phyloP scores from a whole-genome alignment of 106 monocot genomes.

The Vanilla planifolia region DNA sequence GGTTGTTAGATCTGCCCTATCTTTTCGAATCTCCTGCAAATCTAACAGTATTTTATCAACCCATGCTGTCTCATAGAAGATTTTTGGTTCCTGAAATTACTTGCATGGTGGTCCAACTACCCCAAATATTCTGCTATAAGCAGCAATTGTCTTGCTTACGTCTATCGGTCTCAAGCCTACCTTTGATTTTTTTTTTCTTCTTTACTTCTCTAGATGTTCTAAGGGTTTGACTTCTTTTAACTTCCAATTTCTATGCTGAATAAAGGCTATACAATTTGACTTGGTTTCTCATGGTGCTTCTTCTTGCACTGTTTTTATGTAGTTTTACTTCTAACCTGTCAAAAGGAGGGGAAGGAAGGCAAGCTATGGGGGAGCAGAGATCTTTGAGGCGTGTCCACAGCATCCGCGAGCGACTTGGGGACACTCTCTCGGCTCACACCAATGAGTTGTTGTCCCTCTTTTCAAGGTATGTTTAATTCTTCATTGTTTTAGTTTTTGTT shows the following conservation, averaged over 20 bases:
- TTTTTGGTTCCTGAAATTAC: too few species aligned
- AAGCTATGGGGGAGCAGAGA: constrained; percentile 13
- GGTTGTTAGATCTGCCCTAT: too few species aligned
- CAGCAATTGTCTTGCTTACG: too few species aligned
- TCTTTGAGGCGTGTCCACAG: constrained; percentile 39
- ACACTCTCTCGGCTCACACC: constrained; percentile 51
- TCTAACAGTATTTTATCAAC: too few species aligned
- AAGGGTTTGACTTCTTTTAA: too few species aligned
- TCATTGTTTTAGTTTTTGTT: neutral
- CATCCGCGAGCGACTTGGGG: constrained; percentile 49
- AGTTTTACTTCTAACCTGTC: neutral
- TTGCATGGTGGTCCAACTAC: too few species aligned
- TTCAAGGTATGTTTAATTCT: constrained; percentile 39
- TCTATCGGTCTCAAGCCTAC: too few species aligned
- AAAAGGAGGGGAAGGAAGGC: neutral
- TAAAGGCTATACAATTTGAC: too few species aligned
- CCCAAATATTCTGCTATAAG: too few species aligned
- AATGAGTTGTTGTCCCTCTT: constrained; percentile 56
- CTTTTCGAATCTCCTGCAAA: too few species aligned
- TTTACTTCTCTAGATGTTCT: neutral
- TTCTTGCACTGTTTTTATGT: neutral
- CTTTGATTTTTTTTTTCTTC: neutral
- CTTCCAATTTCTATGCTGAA: too few species aligned
- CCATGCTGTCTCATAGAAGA: too few species aligned
- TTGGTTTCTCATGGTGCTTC: neutral